Conservation (phyloP, 2,329 filamentous ascomycete species). For the Leptographium flavum region DNA sequence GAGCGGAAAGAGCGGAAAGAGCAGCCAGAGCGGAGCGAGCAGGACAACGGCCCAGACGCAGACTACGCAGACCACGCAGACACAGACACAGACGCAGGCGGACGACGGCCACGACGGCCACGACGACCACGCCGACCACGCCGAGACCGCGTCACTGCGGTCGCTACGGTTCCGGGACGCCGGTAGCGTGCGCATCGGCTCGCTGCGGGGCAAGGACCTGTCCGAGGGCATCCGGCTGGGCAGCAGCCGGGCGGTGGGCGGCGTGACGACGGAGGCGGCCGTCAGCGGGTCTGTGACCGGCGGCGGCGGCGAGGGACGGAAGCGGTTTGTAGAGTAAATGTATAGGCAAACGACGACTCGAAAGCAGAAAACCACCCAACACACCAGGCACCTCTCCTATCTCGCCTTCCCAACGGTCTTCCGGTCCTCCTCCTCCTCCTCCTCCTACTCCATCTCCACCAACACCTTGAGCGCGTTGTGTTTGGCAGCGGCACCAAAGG, state of each 20-base stretch:
- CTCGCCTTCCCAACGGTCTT: too few species aligned
- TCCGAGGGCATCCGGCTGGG: slow-evolving; percentile 9
- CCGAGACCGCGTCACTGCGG: neutral
- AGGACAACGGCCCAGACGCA: neutral
- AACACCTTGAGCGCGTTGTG: slow-evolving; percentile 29
- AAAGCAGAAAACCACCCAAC: too few species aligned
- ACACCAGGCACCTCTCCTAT: too few species aligned
- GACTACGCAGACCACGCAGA: too few species aligned
- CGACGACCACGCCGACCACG: neutral
- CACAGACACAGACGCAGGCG: too few species aligned
- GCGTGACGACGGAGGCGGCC: slow-evolving; percentile 8
- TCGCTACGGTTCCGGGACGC: slow-evolving; percentile 14
- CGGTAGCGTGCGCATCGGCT: slow-evolving; percentile 19
- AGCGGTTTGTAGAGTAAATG: too few species aligned
- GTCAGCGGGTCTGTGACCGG: neutral
- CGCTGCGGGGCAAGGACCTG: slow-evolving; percentile 9
- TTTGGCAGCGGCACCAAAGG: slow-evolving; percentile 26
- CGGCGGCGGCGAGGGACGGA: neutral
- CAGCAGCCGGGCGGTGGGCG: slow-evolving; percentile 11
- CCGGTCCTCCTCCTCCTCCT: too few species aligned
- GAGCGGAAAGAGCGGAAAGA: neutral
- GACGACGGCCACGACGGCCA: too few species aligned
- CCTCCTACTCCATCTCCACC: slow-evolving; percentile 20
- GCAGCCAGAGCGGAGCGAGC: neutral
- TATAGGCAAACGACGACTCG: too few species aligned